Base-by-base conservation (phyloP, 2,329 filamentous ascomycete species). In the Exutisphaerella laricina region DNA sequence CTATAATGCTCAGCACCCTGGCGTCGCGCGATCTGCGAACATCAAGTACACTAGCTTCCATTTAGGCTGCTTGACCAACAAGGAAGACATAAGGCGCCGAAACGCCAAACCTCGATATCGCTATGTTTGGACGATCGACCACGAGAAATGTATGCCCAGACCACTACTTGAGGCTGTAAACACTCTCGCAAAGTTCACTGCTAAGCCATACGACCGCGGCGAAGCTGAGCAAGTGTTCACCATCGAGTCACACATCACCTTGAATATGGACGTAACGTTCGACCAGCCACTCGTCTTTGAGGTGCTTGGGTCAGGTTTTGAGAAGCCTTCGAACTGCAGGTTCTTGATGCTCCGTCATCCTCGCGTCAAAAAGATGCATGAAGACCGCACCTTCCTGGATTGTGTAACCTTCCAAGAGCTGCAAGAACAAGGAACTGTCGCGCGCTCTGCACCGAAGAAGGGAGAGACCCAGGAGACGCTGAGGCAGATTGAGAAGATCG, bases 341-440 rank as follows among this genome's bases (percentile, higher is more conserved):
- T 88, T 85, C 56, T 88, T 79, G 70, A 82, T 81, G 46, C 76
- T 88, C 39, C 76, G 88, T 1, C 94, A 94, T 56, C 84, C 88
- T 1, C 72, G 77, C 2, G 78, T 90, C 3, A 73, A 78, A 43
- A 94, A 90, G 57, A 72, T 94, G 7, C 87, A 94, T 55, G 77
- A 74, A 47, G 88, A 95, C 59, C 74, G 88, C 17, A 77, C 77
- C 2, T 85, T 78, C 58, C 69, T 73, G 16, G 85, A 94, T 45
- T 74, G 80, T 1, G 68, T 86, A 13, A 78, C 80, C 0, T 86
- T 89, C 50, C 64, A 74, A 1, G 80, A 88, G 40, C 68, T 95
- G 3, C 84, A 89, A 53, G 60, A 72, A 4, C 70, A 85, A 58
- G 87, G 85, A 0, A 62, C 70, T 21, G 67, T 75, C 21, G 78